phyloP scores from a whole-genome alignment of 2,329 filamentous ascomycete genomes.

The Botrytis galanthina region DNA sequence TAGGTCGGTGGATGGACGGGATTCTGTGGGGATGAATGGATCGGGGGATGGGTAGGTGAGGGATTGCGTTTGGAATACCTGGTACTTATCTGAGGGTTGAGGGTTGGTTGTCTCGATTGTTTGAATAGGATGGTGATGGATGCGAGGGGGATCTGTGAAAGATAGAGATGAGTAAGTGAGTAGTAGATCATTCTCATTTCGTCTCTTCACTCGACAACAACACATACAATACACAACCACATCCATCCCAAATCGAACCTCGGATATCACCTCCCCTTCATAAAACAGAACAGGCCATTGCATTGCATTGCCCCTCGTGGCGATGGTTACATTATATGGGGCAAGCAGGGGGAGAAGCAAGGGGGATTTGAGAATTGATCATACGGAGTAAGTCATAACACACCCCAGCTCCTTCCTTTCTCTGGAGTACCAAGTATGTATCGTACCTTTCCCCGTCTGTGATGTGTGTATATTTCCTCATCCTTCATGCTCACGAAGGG shows the following conservation, averaged over 20 bases:
- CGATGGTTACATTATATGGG: background rate
- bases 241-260: background rate
- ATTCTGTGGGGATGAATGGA: background rate
- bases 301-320: background rate
- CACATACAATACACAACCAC: too few species aligned
- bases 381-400: too few species aligned
- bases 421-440: background rate
- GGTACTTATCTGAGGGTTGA: background rate
- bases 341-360: background rate
- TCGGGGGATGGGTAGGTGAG: background rate
- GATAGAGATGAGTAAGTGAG: too few species aligned
- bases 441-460: background rate
- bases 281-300: background rate
- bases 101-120: background rate
- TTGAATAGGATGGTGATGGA: background rate
- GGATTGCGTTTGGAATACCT: background rate
- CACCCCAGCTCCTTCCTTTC: background rate
- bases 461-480: background rate
- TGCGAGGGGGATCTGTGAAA: too few species aligned
- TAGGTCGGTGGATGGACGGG: too few species aligned
- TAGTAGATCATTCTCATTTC: too few species aligned
- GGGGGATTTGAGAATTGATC: background rate
- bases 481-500: background rate
- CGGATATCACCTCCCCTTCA: background rate
- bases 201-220: too few species aligned